Evolutionary conservation across 2,329 filamentous ascomycete genomes (phyloP), one percentile per base, ranked within the genome.

Genomic region (Raffaelea albimanens): DNA sequence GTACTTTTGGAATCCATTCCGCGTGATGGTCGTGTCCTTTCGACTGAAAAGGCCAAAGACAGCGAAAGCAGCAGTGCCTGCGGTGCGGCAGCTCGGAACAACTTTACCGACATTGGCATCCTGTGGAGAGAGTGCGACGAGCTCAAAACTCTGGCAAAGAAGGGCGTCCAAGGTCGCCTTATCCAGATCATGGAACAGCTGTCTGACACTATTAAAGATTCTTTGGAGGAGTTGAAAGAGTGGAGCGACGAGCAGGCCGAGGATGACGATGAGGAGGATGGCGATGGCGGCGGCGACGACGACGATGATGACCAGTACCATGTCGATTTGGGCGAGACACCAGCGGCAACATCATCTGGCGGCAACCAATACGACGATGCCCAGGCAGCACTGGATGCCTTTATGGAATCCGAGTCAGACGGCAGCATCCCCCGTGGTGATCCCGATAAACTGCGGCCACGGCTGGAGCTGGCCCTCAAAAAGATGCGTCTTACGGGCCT

Each of bases 51-150:
- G 52, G 75, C 73, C 53, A 69, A 11, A n/a, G 14, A 25, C 33
- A 29, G 10, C 4, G 19, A 16, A 40, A 39, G 8, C 41, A 19
- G 7, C 42, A 43, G 42, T 18, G 25, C 25, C 25, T 7, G 25
- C 13, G 25, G 25, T 29, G n/a, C n/a, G 13, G 25, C 25, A 29
- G 25, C 13, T 29, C 25, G 25, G 7, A 29, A 29, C 4, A 79
- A 74, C 59, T 68, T 82, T 46, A 73, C 78, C 5, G 71, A 78
- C 2, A 93, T 89, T 0, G 89, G 87, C 11, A 72, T 89, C 5
- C 68, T 95, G 2, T 96, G 90, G 90, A 78, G 85, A 47, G 77
- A 82, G 7, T 96, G 90, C 58, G 90, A 96, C 64, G 74, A 77
- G 8, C 61, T 95, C 16, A 67, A 80, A 3, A 70, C 71, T 9